Conservation (phyloP, 78 protist genomes). For the Polysphondylium violaceum region DNA sequence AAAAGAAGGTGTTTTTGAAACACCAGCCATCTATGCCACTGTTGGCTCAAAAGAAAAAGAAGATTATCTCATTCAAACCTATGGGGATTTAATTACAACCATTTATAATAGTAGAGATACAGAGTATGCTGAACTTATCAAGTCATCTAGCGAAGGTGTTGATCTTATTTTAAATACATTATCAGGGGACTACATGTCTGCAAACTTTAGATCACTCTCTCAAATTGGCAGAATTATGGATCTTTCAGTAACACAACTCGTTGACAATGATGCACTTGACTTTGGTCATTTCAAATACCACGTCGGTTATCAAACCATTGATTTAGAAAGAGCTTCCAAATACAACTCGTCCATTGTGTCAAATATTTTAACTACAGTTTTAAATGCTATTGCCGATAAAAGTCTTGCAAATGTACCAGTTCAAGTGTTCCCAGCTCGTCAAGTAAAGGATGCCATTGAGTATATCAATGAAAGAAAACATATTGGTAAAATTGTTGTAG, state of each 20-base stretch:
- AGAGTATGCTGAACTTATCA: conserved; percentile 24
- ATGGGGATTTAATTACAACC: conserved; percentile 60
- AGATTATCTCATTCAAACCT: conserved; percentile 17
- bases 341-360: conserved; percentile 32
- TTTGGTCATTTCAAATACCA: conserved; percentile 49
- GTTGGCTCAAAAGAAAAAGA: conserved; percentile 57
- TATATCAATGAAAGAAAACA: conserved; percentile 50
- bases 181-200: conserved; percentile 51
- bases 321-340: conserved; percentile 39
- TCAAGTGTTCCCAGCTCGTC: conserved; percentile 27
- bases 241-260: conserved; percentile 58
- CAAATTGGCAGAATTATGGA: conserved; percentile 80
- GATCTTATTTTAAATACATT: conserved; percentile 80
- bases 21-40: conserved; percentile 11
- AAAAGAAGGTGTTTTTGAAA: conserved; percentile 5
- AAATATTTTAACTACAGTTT: conserved; percentile 29
- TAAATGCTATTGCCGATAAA: conserved; percentile 16
- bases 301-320: conserved; percentile 51
- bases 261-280: conserved; percentile 50
- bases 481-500: conserved; percentile 68
- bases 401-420: conserved; percentile 32
- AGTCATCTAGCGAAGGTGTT: conserved; percentile 67
- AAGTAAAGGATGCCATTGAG: conserved; percentile 61
- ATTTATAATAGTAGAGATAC: conserved; percentile 18
- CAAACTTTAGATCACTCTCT: conserved; percentile 46